A percentile compares a stretch with the other conserved stretches of the same genome.
Conservation (phyloP, 495 filamentous ascomycete species). For the Xylaria sp. region DNA sequence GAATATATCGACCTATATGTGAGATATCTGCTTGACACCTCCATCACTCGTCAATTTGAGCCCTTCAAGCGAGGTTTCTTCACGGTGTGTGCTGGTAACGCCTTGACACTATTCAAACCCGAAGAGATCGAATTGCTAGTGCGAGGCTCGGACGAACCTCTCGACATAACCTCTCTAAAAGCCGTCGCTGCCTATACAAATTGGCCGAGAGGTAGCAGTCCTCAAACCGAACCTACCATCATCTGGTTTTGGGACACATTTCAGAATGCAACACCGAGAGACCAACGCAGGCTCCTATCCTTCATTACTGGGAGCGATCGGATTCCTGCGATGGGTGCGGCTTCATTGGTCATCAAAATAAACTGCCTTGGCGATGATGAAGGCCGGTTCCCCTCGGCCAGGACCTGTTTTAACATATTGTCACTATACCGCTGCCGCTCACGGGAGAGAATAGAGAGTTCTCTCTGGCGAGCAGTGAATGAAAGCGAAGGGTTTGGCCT, state of each 20-base stretch:
- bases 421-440: conserved; percentile 75
- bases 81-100: conserved; percentile 90
- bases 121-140: conserved; percentile 94
- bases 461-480: conserved; percentile 84
- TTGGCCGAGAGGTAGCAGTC: conserved; percentile 61
- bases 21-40: conserved; percentile 77
- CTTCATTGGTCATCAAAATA: conserved; percentile 77
- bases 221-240: conserved; percentile 66
- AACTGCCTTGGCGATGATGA: conserved; percentile 77
- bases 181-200: conserved; percentile 85
- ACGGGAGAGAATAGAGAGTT: conserved; percentile 68
- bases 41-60: conserved; percentile 85
- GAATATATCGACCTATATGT: conserved; percentile 93
- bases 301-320: conserved; percentile 96
- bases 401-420: conserved; percentile 91
- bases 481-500: conserved; percentile 96
- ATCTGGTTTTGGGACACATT: conserved; percentile 93
- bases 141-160: conserved; percentile 83
- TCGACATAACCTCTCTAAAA: conserved; percentile 78
- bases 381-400: conserved; percentile 79
- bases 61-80: conserved; percentile 96
- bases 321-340: conserved; percentile 90
- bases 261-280: conserved; percentile 64
- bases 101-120: conserved; percentile 86
- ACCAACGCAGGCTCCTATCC: conserved; percentile 79